Evolutionary conservation across 2,329 filamentous ascomycete species (phyloP).

Genomic region (Penicillium capsulatum): DNA sequence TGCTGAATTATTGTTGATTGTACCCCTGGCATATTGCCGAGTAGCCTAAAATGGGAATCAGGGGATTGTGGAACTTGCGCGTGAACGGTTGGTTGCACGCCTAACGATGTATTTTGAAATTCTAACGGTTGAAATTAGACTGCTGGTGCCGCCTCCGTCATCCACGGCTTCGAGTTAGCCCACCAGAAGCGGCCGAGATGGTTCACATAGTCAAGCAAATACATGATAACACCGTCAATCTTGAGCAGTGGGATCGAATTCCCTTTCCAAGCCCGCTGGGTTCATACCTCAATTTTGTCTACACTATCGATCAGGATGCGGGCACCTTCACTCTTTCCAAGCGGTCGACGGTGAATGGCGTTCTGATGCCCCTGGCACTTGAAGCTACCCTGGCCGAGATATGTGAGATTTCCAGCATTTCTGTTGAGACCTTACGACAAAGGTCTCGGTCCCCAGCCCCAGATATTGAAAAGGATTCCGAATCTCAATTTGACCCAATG

Average conservation of each 20-base stretch:
- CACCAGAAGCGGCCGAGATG: neutral
- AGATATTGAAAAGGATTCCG: neutral
- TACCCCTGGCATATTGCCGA: too few relatives aligned
- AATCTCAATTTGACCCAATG: conserved; percentile 1
- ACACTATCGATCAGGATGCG: conserved; percentile 23
- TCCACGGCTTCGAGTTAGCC: neutral
- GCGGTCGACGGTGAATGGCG: conserved; percentile 4
- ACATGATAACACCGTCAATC: conserved; percentile 1
- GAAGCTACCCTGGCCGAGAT: conserved; percentile 4
- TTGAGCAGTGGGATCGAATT: conserved; percentile 20
- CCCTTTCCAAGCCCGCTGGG: conserved; percentile 21
- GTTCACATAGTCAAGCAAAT: neutral
- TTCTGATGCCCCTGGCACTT: conserved; percentile 1
- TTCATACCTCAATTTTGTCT: conserved; percentile 22
- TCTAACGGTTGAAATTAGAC: neutral
- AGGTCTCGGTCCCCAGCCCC: neutral
- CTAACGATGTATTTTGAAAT: too few relatives aligned
- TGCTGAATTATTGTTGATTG: too few relatives aligned
- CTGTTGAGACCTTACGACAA: neutral
- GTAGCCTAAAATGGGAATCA: neutral
- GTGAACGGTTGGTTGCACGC: neutral
- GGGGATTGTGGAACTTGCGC: neutral
- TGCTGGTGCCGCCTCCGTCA: neutral
- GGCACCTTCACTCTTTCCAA: conserved; percentile 16
- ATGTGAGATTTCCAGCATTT: neutral